phyloP scores from a whole-genome alignment of 2,329 filamentous ascomycete species.

The Paraconiothyrium sp. region DNA sequence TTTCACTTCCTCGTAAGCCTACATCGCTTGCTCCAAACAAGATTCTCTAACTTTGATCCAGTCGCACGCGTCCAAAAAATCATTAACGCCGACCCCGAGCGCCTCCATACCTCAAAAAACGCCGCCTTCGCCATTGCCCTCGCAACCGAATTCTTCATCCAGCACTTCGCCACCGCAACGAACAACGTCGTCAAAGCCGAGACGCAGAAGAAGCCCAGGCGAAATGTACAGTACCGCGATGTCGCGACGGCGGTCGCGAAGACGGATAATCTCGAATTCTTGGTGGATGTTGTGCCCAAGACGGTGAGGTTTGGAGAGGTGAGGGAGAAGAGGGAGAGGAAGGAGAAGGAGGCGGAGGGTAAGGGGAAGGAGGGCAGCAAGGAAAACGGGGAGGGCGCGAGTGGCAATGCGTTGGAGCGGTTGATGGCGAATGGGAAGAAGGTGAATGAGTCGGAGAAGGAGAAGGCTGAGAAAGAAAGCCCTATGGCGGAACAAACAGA shows the following conservation, averaged over 20 bases:
- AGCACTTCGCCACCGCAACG: slow-evolving; percentile 85
- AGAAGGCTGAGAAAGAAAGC: neutral
- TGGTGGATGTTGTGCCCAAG: slow-evolving; percentile 88
- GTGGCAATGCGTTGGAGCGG: neutral
- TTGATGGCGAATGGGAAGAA: slow-evolving; percentile 7
- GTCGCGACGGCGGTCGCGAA: slow-evolving; percentile 86
- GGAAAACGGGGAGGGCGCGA: slow-evolving; percentile 44
- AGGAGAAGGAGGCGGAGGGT: slow-evolving; percentile 47
- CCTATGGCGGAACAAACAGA: slow-evolving; percentile 7
- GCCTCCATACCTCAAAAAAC: slow-evolving; percentile 87
- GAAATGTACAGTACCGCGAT: slow-evolving; percentile 96
- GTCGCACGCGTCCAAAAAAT: slow-evolving; percentile 97
- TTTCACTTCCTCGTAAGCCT: slow-evolving; percentile 80
- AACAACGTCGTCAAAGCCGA: slow-evolving; percentile 91
- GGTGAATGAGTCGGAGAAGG: slow-evolving; percentile 1
- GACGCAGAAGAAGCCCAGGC: slow-evolving; percentile 76
- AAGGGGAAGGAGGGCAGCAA: slow-evolving; percentile 29
- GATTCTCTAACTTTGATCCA: slow-evolving; percentile 49
- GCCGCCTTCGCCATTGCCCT: slow-evolving; percentile 93
- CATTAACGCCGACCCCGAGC: slow-evolving; percentile 80
- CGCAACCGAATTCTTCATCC: slow-evolving; percentile 95
- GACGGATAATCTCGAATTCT: slow-evolving; percentile 93
- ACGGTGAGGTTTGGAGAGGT: slow-evolving; percentile 83
- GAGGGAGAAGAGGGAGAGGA: slow-evolving; percentile 68
- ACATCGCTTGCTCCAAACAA: neutral